Conservation (phyloP, 345 rosid genomes). For the Dipteronia sinensis region DNA sequence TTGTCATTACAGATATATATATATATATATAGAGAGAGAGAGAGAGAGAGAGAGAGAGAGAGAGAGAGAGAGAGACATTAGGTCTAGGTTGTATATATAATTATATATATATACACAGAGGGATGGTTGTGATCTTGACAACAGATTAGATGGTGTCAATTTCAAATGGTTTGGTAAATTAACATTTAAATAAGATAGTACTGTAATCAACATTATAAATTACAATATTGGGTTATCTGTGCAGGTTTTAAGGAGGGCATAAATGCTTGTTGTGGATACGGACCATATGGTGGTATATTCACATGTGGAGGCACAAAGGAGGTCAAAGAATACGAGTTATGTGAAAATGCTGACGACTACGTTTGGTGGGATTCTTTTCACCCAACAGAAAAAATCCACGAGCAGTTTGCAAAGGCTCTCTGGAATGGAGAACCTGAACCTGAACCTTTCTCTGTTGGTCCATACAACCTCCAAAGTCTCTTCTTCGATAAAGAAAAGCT, state of each 20-base stretch:
- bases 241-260: conserved; percentile 53
- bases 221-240: not conserved
- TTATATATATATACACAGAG: no score
- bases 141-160: no score
- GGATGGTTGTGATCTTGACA: no score
- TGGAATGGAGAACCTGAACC: conserved; percentile 32
- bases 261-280: conserved; percentile 53
- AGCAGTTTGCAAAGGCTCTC: conserved; percentile 39
- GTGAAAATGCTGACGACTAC: conserved; percentile 35
- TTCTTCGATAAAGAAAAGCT: conserved; percentile 35
- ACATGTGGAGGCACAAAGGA: conserved; percentile 46
- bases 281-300: conserved; percentile 39
- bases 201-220: no score
- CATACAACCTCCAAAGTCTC: conserved; percentile 39
- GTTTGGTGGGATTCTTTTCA: conserved; percentile 66
- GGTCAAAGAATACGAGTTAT: conserved; percentile 30
- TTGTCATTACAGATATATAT: not conserved
- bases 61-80: not conserved
- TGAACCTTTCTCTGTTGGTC: conserved; percentile 29
- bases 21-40: no score
- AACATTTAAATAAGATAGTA: no score
- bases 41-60: not conserved
- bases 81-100: not conserved
- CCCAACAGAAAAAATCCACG: conserved; percentile 46
- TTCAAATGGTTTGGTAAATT: no score